Evolutionary conservation across 345 rosid genomes (phyloP).

Genomic region (Hypericum androsaemum): DNA sequence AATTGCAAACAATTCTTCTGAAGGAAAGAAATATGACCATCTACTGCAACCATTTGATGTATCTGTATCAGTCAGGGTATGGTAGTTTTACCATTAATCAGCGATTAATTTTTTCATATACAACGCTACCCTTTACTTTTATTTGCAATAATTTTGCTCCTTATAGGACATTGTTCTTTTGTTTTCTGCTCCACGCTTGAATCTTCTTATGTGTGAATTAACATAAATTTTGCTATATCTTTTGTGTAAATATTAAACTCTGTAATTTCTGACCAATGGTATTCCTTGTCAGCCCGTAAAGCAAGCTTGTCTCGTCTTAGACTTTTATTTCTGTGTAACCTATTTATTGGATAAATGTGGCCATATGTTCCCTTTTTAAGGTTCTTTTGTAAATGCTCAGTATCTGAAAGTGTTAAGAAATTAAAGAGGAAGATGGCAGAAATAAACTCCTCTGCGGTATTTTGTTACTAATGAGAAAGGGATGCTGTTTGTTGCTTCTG

Average conservation of each 20-base stretch:
- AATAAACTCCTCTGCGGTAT: background rate
- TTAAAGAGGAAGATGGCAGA: no score
- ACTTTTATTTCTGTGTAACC: no score
- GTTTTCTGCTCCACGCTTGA: background rate
- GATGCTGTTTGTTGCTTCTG: background rate
- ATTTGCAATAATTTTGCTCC: no score
- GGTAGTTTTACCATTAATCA: slow-evolving; percentile 8
- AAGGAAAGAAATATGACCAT: slow-evolving; percentile 34
- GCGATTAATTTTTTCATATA: background rate
- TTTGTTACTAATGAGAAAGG: background rate
- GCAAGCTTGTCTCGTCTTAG: no score
- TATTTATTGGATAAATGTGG: no score
- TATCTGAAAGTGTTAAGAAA: no score
- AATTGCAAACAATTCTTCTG: slow-evolving; percentile 28
- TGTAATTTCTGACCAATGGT: no score
- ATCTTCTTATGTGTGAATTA: background rate
- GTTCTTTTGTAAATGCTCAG: no score
- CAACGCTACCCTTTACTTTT: no score
- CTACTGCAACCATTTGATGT: slow-evolving; percentile 53
- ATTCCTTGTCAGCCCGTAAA: no score
- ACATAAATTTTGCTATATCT: background rate
- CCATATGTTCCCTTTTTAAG: no score
- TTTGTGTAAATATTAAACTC: no score
- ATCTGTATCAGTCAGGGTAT: slow-evolving; percentile 56
- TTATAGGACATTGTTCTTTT: background rate